A percentile compares a stretch with the other conserved stretches of the same genome.
phyloP scores from a whole-genome alignment of 177 flowering plant genomes.

The Tripterygium wilfordii region DNA sequence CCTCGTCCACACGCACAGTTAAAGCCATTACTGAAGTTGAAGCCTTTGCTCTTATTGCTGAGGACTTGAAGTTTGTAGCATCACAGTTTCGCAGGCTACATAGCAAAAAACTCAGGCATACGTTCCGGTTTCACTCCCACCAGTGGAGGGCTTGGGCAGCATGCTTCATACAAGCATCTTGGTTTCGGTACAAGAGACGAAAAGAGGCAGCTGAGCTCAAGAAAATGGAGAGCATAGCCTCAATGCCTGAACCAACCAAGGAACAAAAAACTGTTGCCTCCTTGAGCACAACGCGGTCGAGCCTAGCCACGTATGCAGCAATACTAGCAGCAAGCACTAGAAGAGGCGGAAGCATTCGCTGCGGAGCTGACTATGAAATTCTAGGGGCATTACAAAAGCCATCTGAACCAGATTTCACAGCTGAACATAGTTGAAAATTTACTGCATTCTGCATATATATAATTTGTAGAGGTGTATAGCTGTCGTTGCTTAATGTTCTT shows the following conservation, averaged over 20 bases:
- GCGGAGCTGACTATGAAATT: conserved; percentile 20
- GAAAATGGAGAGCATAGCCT: conserved; percentile 10
- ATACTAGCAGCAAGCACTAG: conserved; percentile 28
- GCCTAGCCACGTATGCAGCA: conserved; percentile 24
- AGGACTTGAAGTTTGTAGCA: conserved; percentile 47
- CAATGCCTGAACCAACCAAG: neutral
- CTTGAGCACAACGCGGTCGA: conserved; percentile 14
- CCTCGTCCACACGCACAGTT: conserved; percentile 44
- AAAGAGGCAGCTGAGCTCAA: conserved; percentile 20
- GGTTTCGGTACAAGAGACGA: conserved; percentile 30
- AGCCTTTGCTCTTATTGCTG: conserved; percentile 40
- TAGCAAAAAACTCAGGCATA: conserved; percentile 32
- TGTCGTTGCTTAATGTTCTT: too few relatives aligned
- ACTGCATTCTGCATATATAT: too few relatives aligned
- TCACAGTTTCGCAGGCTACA: conserved; percentile 37
- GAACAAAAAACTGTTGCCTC: neutral
- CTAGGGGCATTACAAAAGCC: conserved; percentile 55
- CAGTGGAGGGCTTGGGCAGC: conserved; percentile 64
- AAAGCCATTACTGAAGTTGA: conserved; percentile 37
- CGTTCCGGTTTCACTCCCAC: conserved; percentile 38
- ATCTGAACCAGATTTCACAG: conserved; percentile 59
- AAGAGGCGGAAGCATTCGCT: conserved; percentile 22
- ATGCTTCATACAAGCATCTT: conserved; percentile 50
- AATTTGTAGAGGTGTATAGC: neutral
- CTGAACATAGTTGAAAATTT: conserved; percentile 26